Evolutionary conservation across 805 yeast species (phyloP).

Genomic region (Phaffomyces opuntiae): DNA sequence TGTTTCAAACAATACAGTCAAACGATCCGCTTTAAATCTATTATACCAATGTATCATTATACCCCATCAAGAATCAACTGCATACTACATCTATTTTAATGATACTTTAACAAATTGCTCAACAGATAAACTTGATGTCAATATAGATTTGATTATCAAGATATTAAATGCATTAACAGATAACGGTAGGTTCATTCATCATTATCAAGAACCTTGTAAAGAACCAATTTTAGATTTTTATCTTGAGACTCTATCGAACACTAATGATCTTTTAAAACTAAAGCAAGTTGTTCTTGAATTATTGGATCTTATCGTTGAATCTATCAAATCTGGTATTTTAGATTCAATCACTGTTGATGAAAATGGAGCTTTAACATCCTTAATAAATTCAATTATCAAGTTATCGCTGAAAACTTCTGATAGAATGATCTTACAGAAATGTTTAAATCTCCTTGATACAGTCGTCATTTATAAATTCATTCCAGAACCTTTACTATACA

Average conservation of each 20-base stretch:
- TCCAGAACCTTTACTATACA: slow-evolving; percentile 33
- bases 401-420: slow-evolving; percentile 36
- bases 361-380: slow-evolving; percentile 22
- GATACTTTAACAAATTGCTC: slow-evolving; percentile 43
- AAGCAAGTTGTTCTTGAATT: slow-evolving; percentile 18
- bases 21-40: slow-evolving; percentile 41
- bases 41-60: slow-evolving; percentile 46
- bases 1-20: slow-evolving; percentile 29
- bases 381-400: slow-evolving; percentile 29
- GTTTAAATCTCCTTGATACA: slow-evolving; percentile 36
- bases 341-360: slow-evolving; percentile 19
- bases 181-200: slow-evolving; percentile 47
- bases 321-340: slow-evolving; percentile 36
- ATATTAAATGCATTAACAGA: slow-evolving; percentile 43
- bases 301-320: slow-evolving; percentile 33
- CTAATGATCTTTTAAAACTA: slow-evolving; percentile 19
- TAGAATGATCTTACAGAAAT: slow-evolving; percentile 27
- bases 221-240: slow-evolving; percentile 32
- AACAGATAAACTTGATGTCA: slow-evolving; percentile 34
- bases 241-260: slow-evolving; percentile 26
- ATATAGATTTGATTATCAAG: slow-evolving; percentile 41
- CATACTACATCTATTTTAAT: slow-evolving; percentile 49
- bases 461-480: slow-evolving; percentile 39
- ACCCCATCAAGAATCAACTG: slow-evolving; percentile 41
- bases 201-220: slow-evolving; percentile 39